Base-by-base conservation (phyloP, 2,329 filamentous ascomycete genomes). In the Fusarium miscanthi region DNA sequence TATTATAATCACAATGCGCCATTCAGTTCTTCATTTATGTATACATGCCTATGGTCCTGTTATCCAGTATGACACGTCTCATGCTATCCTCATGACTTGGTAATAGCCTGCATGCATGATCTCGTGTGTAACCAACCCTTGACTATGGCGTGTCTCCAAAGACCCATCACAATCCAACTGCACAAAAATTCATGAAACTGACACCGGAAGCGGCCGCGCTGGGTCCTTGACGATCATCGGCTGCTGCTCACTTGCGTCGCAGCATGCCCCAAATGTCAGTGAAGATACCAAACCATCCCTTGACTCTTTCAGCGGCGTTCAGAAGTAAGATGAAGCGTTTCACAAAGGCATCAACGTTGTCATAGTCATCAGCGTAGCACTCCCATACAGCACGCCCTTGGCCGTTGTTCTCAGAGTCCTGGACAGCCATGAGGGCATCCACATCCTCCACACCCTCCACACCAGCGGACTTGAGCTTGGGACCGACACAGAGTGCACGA, bases 321-420 rank as follows among this genome's bases (percentile, higher is more conserved):
- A 92, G 51, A 65, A 91, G 70, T 43, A 81, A 80, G 4, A 92
- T 78, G 60, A 89, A 84, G 42, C 87, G 84, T 64, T 84, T 81
- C 30, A 85, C 83, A 75, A 91, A 92, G 5, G 83, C 78, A 75
- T 92, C 90, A 21, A 84, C 83, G 66, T 87, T 83, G 63, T 86
- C 82, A 73, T 86, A 89, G 74, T 91, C 89, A 70, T 90, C 82
- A 0, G 85, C 89, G 77, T 89, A 90, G 48, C 86, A 82, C 77
- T 93, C 91, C 87, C 89, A 92, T 3, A 89, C 79, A 1, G 85
- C 86, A 38, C 81, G 81, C 57, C 85, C 83, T 59, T 77, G 73
- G 16, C 81, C 81, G 19, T 81, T 78, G 17, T 80, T 83, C 48
- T 84, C 82, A 31, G 83, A 81, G 9, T 73, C 69, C 13, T 62